Evolutionary conservation across 345 rosid genomes (phyloP).

Genomic region (Pugionium dolabratum): DNA sequence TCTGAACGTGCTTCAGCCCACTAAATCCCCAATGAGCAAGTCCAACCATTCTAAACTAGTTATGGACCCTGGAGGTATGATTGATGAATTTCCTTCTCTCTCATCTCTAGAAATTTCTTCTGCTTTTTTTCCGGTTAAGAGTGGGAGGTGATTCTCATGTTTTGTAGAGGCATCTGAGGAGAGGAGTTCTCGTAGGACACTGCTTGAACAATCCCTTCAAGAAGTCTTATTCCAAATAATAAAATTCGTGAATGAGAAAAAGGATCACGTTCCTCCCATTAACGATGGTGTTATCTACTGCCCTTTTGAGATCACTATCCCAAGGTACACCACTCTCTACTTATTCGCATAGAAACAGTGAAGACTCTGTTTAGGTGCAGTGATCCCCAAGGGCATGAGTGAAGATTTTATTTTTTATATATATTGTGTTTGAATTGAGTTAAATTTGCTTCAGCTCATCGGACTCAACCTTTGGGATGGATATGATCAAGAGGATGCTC

Average conservation of each 20-base stretch:
- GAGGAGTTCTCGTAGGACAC: constrained; percentile 62
- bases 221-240: constrained; percentile 90
- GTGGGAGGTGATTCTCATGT: constrained; percentile 19
- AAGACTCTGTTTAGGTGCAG: no score
- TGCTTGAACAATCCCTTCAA: constrained; percentile 75
- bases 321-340: constrained; percentile 57
- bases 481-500: constrained; percentile 89
- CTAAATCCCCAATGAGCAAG: constrained; percentile 54
- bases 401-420: no score
- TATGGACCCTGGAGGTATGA: constrained; percentile 69
- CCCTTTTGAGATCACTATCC: constrained; percentile 78
- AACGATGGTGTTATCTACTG: constrained; percentile 72
- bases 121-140: background rate
- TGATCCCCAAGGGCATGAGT: no score
- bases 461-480: constrained; percentile 95
- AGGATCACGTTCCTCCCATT: constrained; percentile 90
- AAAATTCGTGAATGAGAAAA: constrained; percentile 91
- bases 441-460: constrained; percentile 65
- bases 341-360: background rate
- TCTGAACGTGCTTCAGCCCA: constrained; percentile 75
- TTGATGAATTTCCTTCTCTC: background rate
- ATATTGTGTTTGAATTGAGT: constrained; percentile 11
- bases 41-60: constrained; percentile 63
- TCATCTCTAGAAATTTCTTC: background rate
- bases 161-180: constrained; percentile 61